These are phyloP conservation scores for Sporothrix mexicana DNA, from an alignment of 2,329 filamentous ascomycete species.

Conservation along the genomic window DNA sequence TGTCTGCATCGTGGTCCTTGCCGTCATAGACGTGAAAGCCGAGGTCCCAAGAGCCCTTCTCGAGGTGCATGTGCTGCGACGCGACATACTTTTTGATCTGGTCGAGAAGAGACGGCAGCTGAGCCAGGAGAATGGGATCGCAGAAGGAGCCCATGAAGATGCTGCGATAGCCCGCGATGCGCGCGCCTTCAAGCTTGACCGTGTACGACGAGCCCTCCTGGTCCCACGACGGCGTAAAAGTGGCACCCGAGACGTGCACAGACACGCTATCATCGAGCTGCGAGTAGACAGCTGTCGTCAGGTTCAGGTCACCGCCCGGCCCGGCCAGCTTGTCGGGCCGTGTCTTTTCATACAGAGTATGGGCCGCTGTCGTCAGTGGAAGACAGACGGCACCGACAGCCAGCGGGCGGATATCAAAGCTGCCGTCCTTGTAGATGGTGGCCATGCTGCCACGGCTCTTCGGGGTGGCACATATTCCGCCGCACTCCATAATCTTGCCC, in stretches of 20 bases:
- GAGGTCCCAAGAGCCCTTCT: slow-evolving; percentile 47
- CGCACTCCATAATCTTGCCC: slow-evolving; percentile 64
- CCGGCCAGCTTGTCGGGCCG: slow-evolving; percentile 57
- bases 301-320: slow-evolving; percentile 55
- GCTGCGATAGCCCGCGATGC: slow-evolving; percentile 14
- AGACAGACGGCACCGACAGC: slow-evolving; percentile 51
- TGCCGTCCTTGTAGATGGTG: slow-evolving; percentile 47
- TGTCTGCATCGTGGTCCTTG: slow-evolving; percentile 39
- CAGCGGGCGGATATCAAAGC: slow-evolving; percentile 55
- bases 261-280: slow-evolving; percentile 48
- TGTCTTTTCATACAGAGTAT: slow-evolving; percentile 61
- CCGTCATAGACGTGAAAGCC: slow-evolving; percentile 45
- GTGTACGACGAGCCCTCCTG: slow-evolving; percentile 36
- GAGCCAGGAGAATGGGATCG: slow-evolving; percentile 49
- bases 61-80: slow-evolving; percentile 46
- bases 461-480: slow-evolving; percentile 54
- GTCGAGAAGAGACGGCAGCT: slow-evolving; percentile 46
- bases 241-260: slow-evolving; percentile 49
- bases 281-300: slow-evolving; percentile 51
- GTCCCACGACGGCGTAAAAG: slow-evolving; percentile 43
- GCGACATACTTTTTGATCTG: slow-evolving; percentile 48
- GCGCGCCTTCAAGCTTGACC: slow-evolving; percentile 56
- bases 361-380: slow-evolving; percentile 56
- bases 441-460: slow-evolving; percentile 52
- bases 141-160: slow-evolving; percentile 39